Percentiles rank a stretch among this genome's conserved stretches.
Conservation (phyloP, 192 early-diverging fungal species). For the Borealophlyctis nickersoniae region DNA sequence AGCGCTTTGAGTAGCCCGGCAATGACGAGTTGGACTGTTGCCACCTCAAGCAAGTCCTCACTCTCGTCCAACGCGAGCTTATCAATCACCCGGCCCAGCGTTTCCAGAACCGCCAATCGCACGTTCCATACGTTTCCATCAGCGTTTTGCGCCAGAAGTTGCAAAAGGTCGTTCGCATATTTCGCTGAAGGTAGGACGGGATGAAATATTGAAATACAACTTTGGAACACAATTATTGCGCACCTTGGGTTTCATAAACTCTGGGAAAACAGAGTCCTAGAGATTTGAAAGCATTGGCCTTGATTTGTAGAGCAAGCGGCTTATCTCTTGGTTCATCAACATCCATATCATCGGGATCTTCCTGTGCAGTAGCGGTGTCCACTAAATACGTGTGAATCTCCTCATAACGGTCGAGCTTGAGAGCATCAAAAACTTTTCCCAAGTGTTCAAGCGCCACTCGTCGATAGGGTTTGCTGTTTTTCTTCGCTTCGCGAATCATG, state of each 20-base stretch:
- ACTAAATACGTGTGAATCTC: slow-evolving; percentile 60
- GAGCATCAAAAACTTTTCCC: slow-evolving; percentile 55
- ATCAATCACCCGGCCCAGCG: slow-evolving; percentile 55
- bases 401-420: slow-evolving; percentile 52
- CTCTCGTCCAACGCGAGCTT: slow-evolving; percentile 16
- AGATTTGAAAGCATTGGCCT: slow-evolving; percentile 66
- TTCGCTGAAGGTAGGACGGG: slow-evolving; percentile 22
- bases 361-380: slow-evolving; percentile 31
- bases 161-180: slow-evolving; percentile 42
- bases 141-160: slow-evolving; percentile 48
- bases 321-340: slow-evolving; percentile 48
- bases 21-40: slow-evolving; percentile 5
- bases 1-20: slow-evolving; percentile 9
- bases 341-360: slow-evolving; percentile 55
- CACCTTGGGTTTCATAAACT: slow-evolving; percentile 53
- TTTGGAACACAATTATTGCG: background rate
- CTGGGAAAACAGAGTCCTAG: slow-evolving; percentile 57
- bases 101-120: slow-evolving; percentile 66
- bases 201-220: slow-evolving; percentile 11
- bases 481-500: slow-evolving; percentile 69
- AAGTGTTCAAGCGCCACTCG: slow-evolving; percentile 63
- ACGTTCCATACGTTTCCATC: slow-evolving; percentile 83
- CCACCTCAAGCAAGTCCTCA: background rate
- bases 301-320: slow-evolving; percentile 61
- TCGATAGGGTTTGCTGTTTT: slow-evolving; percentile 70